phyloP scores from a whole-genome alignment of 2,329 filamentous ascomycete species.

The Xylariaceae sp. region DNA sequence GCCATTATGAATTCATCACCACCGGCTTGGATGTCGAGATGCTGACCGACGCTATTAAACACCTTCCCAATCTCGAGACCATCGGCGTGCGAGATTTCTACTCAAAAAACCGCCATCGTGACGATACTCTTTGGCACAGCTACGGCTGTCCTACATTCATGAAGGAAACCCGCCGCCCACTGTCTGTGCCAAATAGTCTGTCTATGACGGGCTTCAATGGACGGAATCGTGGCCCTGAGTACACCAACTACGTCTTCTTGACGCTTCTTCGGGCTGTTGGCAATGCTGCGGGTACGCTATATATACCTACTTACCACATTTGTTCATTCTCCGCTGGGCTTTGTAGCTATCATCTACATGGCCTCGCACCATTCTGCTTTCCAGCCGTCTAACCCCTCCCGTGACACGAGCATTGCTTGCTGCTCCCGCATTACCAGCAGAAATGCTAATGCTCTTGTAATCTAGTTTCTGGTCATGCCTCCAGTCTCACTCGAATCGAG shows the following conservation, averaged over 20 bases:
- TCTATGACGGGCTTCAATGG: not conserved
- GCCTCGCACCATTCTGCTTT: constrained; percentile 22
- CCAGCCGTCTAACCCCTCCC: not conserved
- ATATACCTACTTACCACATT: not conserved
- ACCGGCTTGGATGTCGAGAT: constrained; percentile 49
- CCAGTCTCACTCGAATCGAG: constrained; percentile 42
- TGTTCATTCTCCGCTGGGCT: not conserved
- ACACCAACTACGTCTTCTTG: constrained; percentile 36
- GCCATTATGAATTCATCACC: constrained; percentile 34
- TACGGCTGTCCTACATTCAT: constrained; percentile 42
- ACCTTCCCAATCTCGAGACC: constrained; percentile 51
- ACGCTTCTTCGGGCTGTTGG: constrained; percentile 42
- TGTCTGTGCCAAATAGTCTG: not conserved
- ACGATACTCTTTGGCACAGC: constrained; percentile 48
- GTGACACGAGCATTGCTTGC: not conserved
- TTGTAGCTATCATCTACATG: not conserved
- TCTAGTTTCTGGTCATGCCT: constrained; percentile 7
- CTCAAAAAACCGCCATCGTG: constrained; percentile 46
- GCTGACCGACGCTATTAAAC: constrained; percentile 53
- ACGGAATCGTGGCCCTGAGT: not conserved
- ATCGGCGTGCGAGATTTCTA: constrained; percentile 59
- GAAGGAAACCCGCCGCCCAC: not conserved
- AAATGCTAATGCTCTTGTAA: constrained; percentile 2
- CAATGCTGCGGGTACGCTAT: constrained; percentile 26
- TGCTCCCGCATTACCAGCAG: not conserved